phyloP scores from a whole-genome alignment of 371 early-diverging fungal genomes.

The Apophysomyces variabilis region DNA sequence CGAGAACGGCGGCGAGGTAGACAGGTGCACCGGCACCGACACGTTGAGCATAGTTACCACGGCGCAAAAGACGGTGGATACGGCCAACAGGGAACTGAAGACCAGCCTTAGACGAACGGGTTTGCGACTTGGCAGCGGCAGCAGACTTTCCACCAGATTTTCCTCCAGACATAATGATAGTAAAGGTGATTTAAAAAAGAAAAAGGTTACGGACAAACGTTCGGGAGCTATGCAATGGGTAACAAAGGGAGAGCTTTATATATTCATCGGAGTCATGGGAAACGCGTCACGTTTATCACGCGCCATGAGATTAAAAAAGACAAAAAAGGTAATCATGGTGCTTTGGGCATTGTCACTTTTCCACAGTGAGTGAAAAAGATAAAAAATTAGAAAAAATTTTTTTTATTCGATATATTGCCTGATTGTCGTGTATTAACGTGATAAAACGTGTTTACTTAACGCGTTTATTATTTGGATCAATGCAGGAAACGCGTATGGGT shows the following conservation, averaged over 20 bases:
- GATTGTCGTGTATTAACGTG: not conserved
- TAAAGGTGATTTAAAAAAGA: not conserved
- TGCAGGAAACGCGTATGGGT: not conserved
- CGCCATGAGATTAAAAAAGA: conserved; percentile 1
- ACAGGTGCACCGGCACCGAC: conserved; percentile 95
- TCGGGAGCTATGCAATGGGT: not conserved
- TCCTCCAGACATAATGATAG: conserved; percentile 47
- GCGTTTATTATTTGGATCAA: not conserved
- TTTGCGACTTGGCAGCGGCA: conserved; percentile 62
- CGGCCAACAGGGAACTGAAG: conserved; percentile 97
- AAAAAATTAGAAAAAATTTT: conserved; percentile 14
- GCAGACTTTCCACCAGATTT: conserved; percentile 58
- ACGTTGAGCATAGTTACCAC: conserved; percentile 96
- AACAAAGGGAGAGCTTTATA: not conserved
- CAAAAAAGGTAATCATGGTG: not conserved
- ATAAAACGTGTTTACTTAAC: conserved; percentile 15
- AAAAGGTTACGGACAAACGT: not conserved
- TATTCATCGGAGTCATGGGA: conserved; percentile 10
- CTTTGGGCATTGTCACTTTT: too few relatives aligned
- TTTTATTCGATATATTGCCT: conserved; percentile 12
- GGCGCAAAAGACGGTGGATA: conserved; percentile 94
- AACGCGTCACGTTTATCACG: conserved; percentile 7
- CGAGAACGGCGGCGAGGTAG: conserved; percentile 94
- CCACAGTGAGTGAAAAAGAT: not conserved
- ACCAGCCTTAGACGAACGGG: conserved; percentile 84